These are phyloP conservation scores for Parasarocladium wereldwijsianum DNA, from an alignment of 2,329 filamentous ascomycete species.

Conservation along the genomic window DNA sequence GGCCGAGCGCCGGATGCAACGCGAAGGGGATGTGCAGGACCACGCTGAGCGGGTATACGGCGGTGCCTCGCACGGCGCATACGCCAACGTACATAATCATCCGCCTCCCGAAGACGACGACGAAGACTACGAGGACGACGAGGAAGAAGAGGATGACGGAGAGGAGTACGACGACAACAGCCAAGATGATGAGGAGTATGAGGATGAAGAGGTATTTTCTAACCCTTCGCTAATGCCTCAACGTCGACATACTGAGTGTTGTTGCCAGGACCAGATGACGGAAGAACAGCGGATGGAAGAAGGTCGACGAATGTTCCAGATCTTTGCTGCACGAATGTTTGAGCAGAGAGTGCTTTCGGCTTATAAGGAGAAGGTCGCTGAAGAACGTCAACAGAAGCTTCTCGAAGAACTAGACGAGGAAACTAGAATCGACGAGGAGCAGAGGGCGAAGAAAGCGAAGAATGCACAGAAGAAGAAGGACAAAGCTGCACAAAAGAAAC, in stretches of 20 bases:
- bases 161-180: constrained; percentile 48
- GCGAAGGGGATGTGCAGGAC: constrained; percentile 70
- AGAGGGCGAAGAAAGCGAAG: constrained; percentile 83
- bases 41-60: constrained; percentile 42
- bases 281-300: constrained; percentile 99
- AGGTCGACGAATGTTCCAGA: constrained; percentile 96
- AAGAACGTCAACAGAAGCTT: constrained; percentile 79
- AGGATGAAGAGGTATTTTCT: constrained; percentile 63
- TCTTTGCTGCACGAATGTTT: constrained; percentile 98
- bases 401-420: constrained; percentile 88
- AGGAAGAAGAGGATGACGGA: constrained; percentile 32
- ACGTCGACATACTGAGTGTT: constrained; percentile 27
- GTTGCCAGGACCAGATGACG: constrained; percentile 76
- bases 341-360: constrained; percentile 91
- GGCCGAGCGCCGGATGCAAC: constrained; percentile 90
- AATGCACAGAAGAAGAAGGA: constrained; percentile 94
- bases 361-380: constrained; percentile 94
- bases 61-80: constrained; percentile 45
- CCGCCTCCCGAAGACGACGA: constrained; percentile 66
- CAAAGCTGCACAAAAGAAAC: constrained; percentile 79
- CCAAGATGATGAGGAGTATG: constrained; percentile 47
- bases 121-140: constrained; percentile 52
- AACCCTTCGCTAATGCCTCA: constrained; percentile 24
- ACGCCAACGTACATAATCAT: constrained; percentile 50
- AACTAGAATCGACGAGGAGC: constrained; percentile 56